Evolutionary conservation across 805 yeast genomes (phyloP), one percentile per base, ranked within the genome.

Genomic region (Candida ulmi): DNA sequence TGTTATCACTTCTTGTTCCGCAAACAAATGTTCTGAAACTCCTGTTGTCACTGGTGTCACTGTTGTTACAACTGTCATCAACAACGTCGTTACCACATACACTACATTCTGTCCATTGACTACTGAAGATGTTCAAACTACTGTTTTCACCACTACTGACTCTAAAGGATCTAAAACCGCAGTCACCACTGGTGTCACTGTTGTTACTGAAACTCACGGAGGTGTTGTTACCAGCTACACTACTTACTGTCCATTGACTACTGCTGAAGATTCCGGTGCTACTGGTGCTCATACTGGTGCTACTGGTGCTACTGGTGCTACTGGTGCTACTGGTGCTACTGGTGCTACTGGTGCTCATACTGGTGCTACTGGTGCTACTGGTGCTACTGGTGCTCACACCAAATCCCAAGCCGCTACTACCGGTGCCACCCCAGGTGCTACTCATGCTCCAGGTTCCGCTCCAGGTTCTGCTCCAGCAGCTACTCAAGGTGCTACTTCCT

Each of bases 61-160:
- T 19, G 36, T 37, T 15, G 36, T 36, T 15, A 41, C 47, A 8
- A 8, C 19, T 9, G 36, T 45, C 3, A 11, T 24, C 11, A 47
- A 55, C 52, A 63, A 61, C 49, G 57, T 50, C 30, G 57, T 59
- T 41, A 62, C 67, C 37, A 54, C 53, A 42, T 60, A 55, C 62
- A 63, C 66, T 46, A 47, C 48, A 25, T 47, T 40, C 44, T 45
- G 47, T 42, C 48, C 48, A 39, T 41, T 46, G 37, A 39, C 47
- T 19, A 17, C 26, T 25, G 24, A 18, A 8, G 17, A 26, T 26
- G 29, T 9, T 26, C 26, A 23, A 11, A 23, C n/a, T n/a, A n/a
- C n/a, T n/a, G n/a, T n/a, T n/a, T n/a, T n/a, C n/a, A n/a, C n/a
- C n/a, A n/a, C n/a, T n/a, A n/a, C n/a, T n/a, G n/a, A n/a, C n/a